Evolutionary conservation across 2,329 filamentous ascomycete genomes (phyloP), one percentile per base, ranked within the genome.

Genomic region (Apiospora hydei): DNA sequence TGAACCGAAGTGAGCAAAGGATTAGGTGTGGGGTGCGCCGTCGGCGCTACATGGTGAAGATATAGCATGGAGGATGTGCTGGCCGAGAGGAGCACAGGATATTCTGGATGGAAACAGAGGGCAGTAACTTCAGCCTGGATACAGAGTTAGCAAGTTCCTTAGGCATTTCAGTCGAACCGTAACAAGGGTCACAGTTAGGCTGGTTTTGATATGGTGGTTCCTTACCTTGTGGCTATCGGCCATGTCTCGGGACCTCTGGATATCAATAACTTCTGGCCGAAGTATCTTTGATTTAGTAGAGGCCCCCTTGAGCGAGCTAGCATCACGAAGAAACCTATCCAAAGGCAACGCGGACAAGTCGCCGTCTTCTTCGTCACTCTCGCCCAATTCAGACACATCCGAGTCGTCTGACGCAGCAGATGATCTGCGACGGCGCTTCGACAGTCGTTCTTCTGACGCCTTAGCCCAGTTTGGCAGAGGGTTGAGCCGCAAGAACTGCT

Each of bases 1-100:
- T 98, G 95, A 30, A 98, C 89, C 18, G 95, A 97, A 0, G 96
- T 98, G 71, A 98, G 88, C 51, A 95, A 90, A 10, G 96, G 96
- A 81, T 98, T 97, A 24, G 95, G 94, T 46, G 90, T 92, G 47
- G 92, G 92, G 78, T 90, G 89, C 34, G 92, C 92, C 69, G 89
- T 90, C 61, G 92, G 93, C 51, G 93, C 92, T 77, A 98, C 90
- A 81, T 98, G 95, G 82, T 99, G 95, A 66, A 99, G 88, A 81
- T 93, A 95, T 71, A 98, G 88, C 5, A 95, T 93, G 26, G 94
- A 94, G 69, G 94, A 93, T 71, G 92, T 92, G 73, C 95, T 96
- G 16, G 95, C 94, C 34, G 96, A 97, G 72, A 98, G 90, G 41
- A 99, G 90, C 21, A 99, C 91, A 5, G 96, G 94, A 80, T 95